phyloP scores from a whole-genome alignment of 345 rosid genomes.

The Citrus inodora region DNA sequence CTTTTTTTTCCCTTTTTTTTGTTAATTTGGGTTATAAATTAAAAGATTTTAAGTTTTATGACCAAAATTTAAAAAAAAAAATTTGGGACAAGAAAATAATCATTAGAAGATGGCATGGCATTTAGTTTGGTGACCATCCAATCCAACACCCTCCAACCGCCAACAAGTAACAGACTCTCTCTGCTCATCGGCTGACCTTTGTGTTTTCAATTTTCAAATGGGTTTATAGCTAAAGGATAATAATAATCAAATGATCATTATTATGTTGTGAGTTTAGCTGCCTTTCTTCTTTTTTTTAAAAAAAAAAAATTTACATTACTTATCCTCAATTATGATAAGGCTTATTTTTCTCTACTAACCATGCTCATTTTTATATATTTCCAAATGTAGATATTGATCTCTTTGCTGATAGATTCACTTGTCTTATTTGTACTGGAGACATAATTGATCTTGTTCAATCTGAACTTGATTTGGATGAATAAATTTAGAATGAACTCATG shows the following conservation, averaged over 20 bases:
- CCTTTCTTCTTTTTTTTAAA: background rate
- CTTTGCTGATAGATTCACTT: background rate
- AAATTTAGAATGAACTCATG: background rate
- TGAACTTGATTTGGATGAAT: background rate
- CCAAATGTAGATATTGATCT: background rate
- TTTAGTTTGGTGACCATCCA: conserved; percentile 28
- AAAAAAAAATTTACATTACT: too few species aligned
- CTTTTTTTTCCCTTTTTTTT: too few species aligned
- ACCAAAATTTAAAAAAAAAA: background rate
- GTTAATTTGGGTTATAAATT: background rate
- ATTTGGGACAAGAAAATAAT: background rate
- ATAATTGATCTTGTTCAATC: background rate
- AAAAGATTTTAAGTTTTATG: background rate
- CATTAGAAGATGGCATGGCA: background rate
- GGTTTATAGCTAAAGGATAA: background rate
- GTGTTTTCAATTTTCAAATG: background rate
- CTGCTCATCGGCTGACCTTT: background rate
- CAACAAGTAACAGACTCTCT: conserved; percentile 1
- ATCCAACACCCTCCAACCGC: conserved; percentile 14
- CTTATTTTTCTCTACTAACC: background rate
- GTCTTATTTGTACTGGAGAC: background rate
- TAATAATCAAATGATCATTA: background rate
- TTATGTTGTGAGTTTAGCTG: background rate
- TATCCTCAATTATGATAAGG: background rate
- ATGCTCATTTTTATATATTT: background rate